A percentile compares a stretch with the other conserved stretches of the same genome.
Evolutionary conservation across 345 rosid species (phyloP).

Genomic region (Eucalyptus sideroxylon): DNA sequence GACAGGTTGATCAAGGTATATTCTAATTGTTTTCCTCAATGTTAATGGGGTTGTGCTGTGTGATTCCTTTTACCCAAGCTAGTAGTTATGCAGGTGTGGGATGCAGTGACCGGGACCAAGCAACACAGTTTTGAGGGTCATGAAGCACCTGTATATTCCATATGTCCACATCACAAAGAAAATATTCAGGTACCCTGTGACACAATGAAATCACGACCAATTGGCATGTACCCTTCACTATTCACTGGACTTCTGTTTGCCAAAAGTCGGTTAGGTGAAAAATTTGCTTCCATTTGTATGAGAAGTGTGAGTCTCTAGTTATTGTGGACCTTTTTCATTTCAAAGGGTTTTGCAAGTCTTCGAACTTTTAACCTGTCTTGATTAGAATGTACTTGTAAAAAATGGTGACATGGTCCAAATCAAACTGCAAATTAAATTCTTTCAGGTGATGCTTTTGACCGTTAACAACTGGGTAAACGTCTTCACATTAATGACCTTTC

Average conservation of each 20-base stretch:
- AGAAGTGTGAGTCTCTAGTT: neutral
- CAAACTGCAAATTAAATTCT: neutral
- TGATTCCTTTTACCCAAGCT: neutral
- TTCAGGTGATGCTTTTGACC: neutral
- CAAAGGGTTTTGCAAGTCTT: neutral
- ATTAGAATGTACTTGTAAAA: neutral
- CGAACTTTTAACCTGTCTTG: neutral
- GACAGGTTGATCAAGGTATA: conserved; percentile 72
- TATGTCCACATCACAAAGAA: conserved; percentile 82
- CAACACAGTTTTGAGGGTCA: conserved; percentile 64
- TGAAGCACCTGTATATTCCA: conserved; percentile 79
- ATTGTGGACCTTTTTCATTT: neutral
- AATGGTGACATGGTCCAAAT: neutral
- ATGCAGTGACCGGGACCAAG: conserved; percentile 43
- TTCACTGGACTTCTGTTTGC: neutral
- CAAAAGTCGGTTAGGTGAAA: neutral
- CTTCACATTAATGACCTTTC: neutral
- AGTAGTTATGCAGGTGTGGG: conserved; percentile 67
- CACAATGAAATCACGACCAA: neutral
- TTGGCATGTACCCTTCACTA: neutral
- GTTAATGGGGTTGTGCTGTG: neutral
- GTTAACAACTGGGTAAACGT: neutral
- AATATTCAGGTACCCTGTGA: conserved; percentile 54
- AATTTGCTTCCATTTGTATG: neutral
- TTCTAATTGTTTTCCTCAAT: neutral